A percentile compares a stretch with the other conserved stretches of the same genome.
Conservation (phyloP, 495 filamentous ascomycete species). For the Lindgomyces ingoldianus region DNA sequence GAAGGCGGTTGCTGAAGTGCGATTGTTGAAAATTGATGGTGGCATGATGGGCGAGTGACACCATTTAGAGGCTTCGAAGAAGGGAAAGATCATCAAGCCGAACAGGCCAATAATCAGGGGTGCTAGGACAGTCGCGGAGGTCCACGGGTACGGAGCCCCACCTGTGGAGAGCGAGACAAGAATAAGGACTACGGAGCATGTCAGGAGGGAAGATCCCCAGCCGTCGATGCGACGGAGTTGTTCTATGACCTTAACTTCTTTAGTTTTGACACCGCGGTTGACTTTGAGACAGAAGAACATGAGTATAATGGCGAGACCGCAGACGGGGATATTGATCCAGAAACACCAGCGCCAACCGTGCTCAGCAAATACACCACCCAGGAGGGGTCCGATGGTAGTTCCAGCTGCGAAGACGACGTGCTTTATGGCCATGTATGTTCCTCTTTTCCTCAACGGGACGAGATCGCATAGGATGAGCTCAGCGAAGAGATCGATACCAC, state of each 20-base stretch:
- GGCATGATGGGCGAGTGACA: conserved; percentile 30
- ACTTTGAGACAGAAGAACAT: conserved; percentile 22
- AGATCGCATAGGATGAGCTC: conserved; percentile 29
- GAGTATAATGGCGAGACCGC: conserved; percentile 10
- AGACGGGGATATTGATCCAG: conserved; percentile 31
- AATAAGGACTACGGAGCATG: conserved; percentile 10
- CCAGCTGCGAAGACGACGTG: conserved; percentile 18
- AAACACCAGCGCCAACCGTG: conserved; percentile 33
- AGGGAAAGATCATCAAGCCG: conserved; percentile 14
- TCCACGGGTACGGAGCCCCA: conserved; percentile 13
- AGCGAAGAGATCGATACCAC: conserved; percentile 30
- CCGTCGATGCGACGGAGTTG: conserved; percentile 8
- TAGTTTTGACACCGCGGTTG: conserved; percentile 10
- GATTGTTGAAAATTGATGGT: conserved; percentile 49
- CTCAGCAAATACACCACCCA: conserved; percentile 34
- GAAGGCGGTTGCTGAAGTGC: conserved; percentile 50
- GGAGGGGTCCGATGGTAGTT: conserved; percentile 21
- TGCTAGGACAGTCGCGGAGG: background rate
- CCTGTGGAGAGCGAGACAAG: conserved; percentile 19
- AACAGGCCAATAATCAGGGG: conserved; percentile 20
- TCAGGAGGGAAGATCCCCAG: conserved; percentile 16
- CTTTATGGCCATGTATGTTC: conserved; percentile 23
- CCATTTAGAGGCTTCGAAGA: conserved; percentile 23
- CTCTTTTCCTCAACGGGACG: conserved; percentile 24
- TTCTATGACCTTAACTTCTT: background rate